phyloP scores from a whole-genome alignment of 106 monocot species.

The Dactylorhiza incarnata region DNA sequence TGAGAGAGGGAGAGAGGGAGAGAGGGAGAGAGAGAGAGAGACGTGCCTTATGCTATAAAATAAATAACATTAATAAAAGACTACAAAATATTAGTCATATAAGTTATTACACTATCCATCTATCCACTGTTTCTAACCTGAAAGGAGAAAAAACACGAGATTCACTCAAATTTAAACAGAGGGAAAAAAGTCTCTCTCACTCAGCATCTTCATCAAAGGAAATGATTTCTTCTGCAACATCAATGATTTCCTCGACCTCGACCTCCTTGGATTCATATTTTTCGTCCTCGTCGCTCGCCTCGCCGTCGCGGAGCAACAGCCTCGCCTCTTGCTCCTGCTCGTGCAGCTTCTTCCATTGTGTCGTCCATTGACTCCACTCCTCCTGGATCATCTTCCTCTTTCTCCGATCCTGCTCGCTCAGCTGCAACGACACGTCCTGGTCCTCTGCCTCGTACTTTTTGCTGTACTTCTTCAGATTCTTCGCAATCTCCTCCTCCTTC shows the following conservation, averaged over 20 bases:
- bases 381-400: conserved; percentile 72
- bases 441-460: conserved; percentile 91
- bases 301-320: conserved; percentile 62
- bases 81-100: too few relatives aligned
- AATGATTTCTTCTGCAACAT: conserved; percentile 41
- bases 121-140: too few relatives aligned
- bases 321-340: conserved; percentile 61
- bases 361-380: conserved; percentile 71
- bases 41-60: too few relatives aligned
- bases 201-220: conserved; percentile 19
- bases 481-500: conserved; percentile 77
- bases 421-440: conserved; percentile 67
- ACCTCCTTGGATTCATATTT: conserved; percentile 92
- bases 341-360: conserved; percentile 65
- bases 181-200: neutral
- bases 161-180: too few relatives aligned
- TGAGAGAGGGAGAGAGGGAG: too few relatives aligned
- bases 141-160: too few relatives aligned
- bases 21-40: too few relatives aligned
- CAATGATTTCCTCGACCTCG: conserved; percentile 69
- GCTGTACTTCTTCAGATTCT: conserved; percentile 90
- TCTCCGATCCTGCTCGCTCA: conserved; percentile 85
- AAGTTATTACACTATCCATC: too few relatives aligned
- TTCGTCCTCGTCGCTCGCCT: conserved; percentile 81
- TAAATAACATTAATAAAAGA: too few relatives aligned